Evolutionary conservation across 164 flowering plant genomes (phyloP), one percentile per base, ranked within the genome.

Genomic region (Macadamia integrifolia): DNA sequence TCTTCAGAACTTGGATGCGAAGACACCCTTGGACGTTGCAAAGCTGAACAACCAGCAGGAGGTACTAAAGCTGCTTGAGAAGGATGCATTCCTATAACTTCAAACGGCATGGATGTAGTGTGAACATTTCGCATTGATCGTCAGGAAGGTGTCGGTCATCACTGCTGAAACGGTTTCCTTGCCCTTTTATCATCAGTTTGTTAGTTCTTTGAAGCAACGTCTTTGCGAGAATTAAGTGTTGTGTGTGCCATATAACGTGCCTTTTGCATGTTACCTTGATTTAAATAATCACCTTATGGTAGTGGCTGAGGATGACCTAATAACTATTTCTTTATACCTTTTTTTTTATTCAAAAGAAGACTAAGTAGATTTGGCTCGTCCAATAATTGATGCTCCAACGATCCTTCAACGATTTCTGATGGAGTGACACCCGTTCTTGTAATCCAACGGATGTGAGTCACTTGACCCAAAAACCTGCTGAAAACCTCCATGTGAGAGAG

Each of bases 21-120:
- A 93, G 78, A 91, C 97, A 6, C 96, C 98, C 4, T 87, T 89
- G 29, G 98, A 93, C 72, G 98, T 93, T 44, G 98, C 97, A 56
- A 93, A 90, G 83, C 85, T 93, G 75, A 93, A 93, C 83, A 85
- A 82, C 75, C 98, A 93, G 75, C 72, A 79, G 44, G 97, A 91
- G 31, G 97, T 93, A 29, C 81, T 91, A 61, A 87, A 91, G 82
- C 77, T 93, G 73, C 93, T 93, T 3, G 94, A 93, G 82, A 91
- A 93, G 80, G 98, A 93, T 69, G 96, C 89, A 0, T 93, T 89
- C 81, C 89, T 91, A 58, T 91, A 70, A 85, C 50, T 46, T 46
- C 7, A 46, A 46, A 35, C 23, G 23, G 23, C 23, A 5, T 46
- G 50, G 12, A 9, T 8, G 9, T 46, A 11, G 50, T 9, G 50